A percentile compares a stretch with the other conserved stretches of the same genome.
Conservation (phyloP, 805 yeast species). For the Yarrowia deformans region DNA sequence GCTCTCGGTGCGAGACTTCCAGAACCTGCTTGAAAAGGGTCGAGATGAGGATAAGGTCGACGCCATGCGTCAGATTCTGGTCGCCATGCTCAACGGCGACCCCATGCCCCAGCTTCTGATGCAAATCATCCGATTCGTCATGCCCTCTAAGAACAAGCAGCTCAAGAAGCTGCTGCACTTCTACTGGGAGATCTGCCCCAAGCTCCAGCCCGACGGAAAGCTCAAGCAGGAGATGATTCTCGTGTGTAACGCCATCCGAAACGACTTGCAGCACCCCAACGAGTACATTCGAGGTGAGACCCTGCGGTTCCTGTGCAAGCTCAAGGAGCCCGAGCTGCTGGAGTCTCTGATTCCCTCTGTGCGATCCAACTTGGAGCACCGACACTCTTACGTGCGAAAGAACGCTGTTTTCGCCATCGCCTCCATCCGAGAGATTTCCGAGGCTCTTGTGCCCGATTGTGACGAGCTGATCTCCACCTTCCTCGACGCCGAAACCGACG, state of each 20-base stretch:
- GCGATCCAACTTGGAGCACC: constrained; percentile 88
- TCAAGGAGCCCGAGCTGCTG: constrained; percentile 89
- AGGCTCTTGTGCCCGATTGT: constrained; percentile 94
- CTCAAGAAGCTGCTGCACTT: constrained; percentile 91
- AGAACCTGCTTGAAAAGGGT: constrained; percentile 82
- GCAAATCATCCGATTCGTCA: constrained; percentile 96
- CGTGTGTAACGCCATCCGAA: constrained; percentile 96
- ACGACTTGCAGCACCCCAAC: constrained; percentile 97
- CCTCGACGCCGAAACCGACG: constrained; percentile 82
- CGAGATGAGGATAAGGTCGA: constrained; percentile 85
- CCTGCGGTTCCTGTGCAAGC: constrained; percentile 85
- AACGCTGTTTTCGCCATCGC: constrained; percentile 92
- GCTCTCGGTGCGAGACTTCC: constrained; percentile 72
- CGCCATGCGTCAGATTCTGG: constrained; percentile 87
- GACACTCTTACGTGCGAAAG: constrained; percentile 97
- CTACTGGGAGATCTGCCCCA: constrained; percentile 98
- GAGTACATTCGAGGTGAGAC: constrained; percentile 97
- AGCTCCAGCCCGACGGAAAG: constrained; percentile 84
- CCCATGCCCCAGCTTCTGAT: constrained; percentile 90
- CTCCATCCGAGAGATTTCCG: constrained; percentile 81
- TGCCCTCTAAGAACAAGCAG: constrained; percentile 93
- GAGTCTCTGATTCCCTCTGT: constrained; percentile 96
- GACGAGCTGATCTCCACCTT: constrained; percentile 78
- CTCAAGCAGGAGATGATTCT: constrained; percentile 98
- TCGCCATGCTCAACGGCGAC: constrained; percentile 90